phyloP scores from a whole-genome alignment of 1,139 yeast species.

The Arxiozyma slooffiae region DNA sequence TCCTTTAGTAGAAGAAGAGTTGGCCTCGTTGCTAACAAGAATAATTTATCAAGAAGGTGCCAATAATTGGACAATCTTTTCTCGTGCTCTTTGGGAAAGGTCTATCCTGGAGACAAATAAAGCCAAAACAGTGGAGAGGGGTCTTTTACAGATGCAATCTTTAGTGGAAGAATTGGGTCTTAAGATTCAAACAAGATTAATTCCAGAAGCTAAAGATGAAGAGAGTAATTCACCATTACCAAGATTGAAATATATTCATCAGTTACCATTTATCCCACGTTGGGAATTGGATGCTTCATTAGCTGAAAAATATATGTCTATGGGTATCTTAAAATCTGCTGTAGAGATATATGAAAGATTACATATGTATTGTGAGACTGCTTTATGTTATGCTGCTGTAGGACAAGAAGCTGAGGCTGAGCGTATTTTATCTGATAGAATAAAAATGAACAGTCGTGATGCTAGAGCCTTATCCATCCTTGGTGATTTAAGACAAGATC shows the following conservation, averaged over 20 bases:
- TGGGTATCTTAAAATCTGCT: slow-evolving; percentile 82
- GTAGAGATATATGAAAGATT: slow-evolving; percentile 80
- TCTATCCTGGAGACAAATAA: slow-evolving; percentile 71
- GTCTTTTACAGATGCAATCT: slow-evolving; percentile 85
- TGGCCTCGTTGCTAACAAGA: slow-evolving; percentile 63
- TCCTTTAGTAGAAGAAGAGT: slow-evolving; percentile 69
- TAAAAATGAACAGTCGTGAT: slow-evolving; percentile 55
- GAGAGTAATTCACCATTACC: slow-evolving; percentile 31
- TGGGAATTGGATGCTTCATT: slow-evolving; percentile 77
- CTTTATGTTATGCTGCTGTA: slow-evolving; percentile 80
- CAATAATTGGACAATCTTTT: slow-evolving; percentile 59
- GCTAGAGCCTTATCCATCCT: slow-evolving; percentile 76
- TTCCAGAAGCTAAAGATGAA: slow-evolving; percentile 43
- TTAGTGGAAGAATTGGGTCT: slow-evolving; percentile 83
- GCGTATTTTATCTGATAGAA: slow-evolving; percentile 44
- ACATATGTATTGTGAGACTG: slow-evolving; percentile 70
- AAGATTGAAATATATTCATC: slow-evolving; percentile 63
- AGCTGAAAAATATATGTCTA: slow-evolving; percentile 80
- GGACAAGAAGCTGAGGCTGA: slow-evolving; percentile 68
- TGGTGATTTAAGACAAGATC: slow-evolving; percentile 79
- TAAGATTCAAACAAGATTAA: slow-evolving; percentile 49
- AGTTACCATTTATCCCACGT: slow-evolving; percentile 67
- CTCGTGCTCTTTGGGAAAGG: slow-evolving; percentile 85
- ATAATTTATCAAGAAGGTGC: slow-evolving; percentile 42
- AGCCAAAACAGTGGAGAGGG: slow-evolving; percentile 86